Base-by-base conservation (phyloP, 768 basidiomycete genomes). In the Collybia mongolica region DNA sequence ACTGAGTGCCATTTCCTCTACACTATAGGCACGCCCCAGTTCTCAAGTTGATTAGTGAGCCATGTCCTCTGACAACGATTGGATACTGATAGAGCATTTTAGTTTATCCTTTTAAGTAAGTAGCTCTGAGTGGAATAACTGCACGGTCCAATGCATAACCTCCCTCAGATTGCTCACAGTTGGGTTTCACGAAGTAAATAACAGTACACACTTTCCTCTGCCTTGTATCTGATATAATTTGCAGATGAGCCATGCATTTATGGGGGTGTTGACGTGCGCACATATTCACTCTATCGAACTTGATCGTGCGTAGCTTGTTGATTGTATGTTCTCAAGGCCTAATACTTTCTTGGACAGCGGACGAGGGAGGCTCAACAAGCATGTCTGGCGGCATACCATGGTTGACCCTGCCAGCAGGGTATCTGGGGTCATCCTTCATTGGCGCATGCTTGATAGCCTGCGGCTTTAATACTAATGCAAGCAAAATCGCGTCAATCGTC, bases 71-170 rank as follows among this genome's bases (percentile, higher is more conserved):
- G 18, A 36, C 14, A 35, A 17, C 22, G 49, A 44, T 37, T 6
- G 22, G 6, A 32, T 12, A 32, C 11, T 44, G 52, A 38, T 44
- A n/a, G 44, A 19, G 24, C 15, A 48, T 28, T 32, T 15, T 35
- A 93, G 90, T 93, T 62, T 93, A 93, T 65, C 92, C 91, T 4
- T 93, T 93, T 80, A 93, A 93, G 91, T 91, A 69, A 69, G 83
- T 54, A n/a, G 46, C 43, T 40, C 28, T n/a, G 20, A 22, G 43
- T 23, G 32, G 11, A 32, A 32, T 12, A 3, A 3, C 11, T 32
- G 9, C 14, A 32, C 14, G 24, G 24, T 12, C 35, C 48, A 15
- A 35, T 24, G 20, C 18, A 49, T 28, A 17, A 17, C 54, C 44
- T 44, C 15, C 28, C 7, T 36, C 48, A 90, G 90, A 60, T 65